phyloP scores from a whole-genome alignment of 306 rosid genomes.

The Quercus mongolica region DNA sequence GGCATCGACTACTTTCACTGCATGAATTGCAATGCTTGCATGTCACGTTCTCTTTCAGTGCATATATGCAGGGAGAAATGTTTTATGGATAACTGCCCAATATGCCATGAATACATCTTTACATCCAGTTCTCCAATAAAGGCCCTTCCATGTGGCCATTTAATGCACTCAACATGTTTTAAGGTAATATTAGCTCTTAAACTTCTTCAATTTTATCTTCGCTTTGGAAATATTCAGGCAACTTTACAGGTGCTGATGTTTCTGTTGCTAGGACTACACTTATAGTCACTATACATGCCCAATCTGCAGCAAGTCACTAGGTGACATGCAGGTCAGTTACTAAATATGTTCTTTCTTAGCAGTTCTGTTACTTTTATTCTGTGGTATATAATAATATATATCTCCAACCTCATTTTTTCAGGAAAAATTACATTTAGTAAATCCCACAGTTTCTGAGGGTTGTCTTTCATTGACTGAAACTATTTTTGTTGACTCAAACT shows the following conservation, averaged over 20 bases:
- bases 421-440: neutral
- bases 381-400: neutral
- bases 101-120: constrained; percentile 91
- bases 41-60: constrained; percentile 61
- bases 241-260: constrained; percentile 28
- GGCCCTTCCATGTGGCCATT: constrained; percentile 87
- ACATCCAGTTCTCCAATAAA: constrained; percentile 76
- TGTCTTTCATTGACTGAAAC: too few species aligned
- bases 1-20: constrained; percentile 93
- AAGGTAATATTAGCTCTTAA: constrained; percentile 42
- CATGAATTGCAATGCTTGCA: constrained; percentile 97
- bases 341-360: constrained; percentile 3
- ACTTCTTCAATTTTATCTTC: constrained; percentile 3
- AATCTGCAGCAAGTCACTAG: constrained; percentile 87
- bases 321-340: constrained; percentile 92
- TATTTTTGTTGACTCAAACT: too few species aligned
- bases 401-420: constrained; percentile 7
- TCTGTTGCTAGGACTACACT: constrained; percentile 71
- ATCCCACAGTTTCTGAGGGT: neutral
- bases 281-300: constrained; percentile 77
- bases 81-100: constrained; percentile 86
- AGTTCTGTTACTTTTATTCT: neutral
- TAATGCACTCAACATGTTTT: constrained; percentile 90
- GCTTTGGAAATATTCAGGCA: constrained; percentile 12
- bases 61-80: constrained; percentile 85